Percentiles rank a stretch among this genome's conserved stretches.
Conservation (phyloP, 2,329 filamentous ascomycete genomes). For the Talaromyces sp. region DNA sequence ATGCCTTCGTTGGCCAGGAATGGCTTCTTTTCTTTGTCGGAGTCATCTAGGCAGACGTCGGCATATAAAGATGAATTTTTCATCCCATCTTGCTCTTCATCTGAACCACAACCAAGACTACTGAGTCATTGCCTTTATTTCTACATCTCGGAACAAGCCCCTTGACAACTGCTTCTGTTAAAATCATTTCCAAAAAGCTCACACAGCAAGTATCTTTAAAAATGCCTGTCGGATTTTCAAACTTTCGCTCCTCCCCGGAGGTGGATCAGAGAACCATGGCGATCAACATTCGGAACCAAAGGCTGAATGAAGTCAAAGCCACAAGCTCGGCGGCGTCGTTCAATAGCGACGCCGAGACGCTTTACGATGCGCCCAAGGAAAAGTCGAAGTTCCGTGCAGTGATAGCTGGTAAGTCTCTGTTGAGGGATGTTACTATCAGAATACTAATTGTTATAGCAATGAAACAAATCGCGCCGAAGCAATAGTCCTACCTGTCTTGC, state of each 20-base stretch:
- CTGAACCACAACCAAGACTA: background rate
- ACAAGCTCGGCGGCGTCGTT: constrained; percentile 5
- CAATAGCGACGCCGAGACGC: constrained; percentile 5
- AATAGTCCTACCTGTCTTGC: background rate
- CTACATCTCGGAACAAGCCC: background rate
- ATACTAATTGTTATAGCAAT: constrained; percentile 1
- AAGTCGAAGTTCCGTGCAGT: constrained; percentile 1
- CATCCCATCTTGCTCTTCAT: background rate
- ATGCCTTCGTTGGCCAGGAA: background rate
- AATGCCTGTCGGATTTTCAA: constrained; percentile 8
- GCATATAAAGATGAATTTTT: background rate
- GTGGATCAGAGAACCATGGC: constrained; percentile 1
- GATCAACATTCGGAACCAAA: background rate
- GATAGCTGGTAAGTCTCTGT: background rate
- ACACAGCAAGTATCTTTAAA: no score
- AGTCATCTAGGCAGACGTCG: background rate
- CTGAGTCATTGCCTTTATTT: background rate
- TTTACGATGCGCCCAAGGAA: background rate
- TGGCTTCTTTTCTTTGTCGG: background rate
- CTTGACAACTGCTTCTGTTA: background rate
- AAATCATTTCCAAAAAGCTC: no score
- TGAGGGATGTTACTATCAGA: background rate
- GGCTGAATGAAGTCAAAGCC: background rate
- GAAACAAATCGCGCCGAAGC: constrained; percentile 5
- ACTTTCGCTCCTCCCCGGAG: constrained; percentile 5